Conservation (phyloP, 2,329 filamentous ascomycete genomes). For the Colletotrichum sp. region DNA sequence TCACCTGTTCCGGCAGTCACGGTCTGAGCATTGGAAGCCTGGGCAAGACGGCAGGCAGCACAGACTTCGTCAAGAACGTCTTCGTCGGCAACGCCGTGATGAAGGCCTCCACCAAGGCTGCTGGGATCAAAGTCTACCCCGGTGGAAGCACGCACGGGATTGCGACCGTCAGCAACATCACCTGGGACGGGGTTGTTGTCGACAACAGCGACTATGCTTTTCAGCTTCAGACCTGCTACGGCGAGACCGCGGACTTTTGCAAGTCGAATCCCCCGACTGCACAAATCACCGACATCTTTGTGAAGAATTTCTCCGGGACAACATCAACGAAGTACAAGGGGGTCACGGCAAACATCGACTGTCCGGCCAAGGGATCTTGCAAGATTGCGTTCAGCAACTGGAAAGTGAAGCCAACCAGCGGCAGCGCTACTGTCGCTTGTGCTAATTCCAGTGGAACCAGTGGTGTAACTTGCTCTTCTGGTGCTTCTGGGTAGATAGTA, state of each 20-base stretch:
- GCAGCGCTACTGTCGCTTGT: background rate
- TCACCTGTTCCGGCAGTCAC: conserved; percentile 50
- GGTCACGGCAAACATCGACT: conserved; percentile 40
- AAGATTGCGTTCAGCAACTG: conserved; percentile 36
- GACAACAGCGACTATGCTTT: conserved; percentile 45
- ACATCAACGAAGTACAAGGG: conserved; percentile 40
- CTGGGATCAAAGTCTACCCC: conserved; percentile 50
- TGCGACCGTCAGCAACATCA: conserved; percentile 45
- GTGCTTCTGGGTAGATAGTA: background rate
- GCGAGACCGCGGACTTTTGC: conserved; percentile 39
- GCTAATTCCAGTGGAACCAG: background rate
- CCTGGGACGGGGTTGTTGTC: conserved; percentile 38
- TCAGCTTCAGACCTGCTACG: conserved; percentile 51
- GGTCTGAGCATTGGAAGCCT: conserved; percentile 52
- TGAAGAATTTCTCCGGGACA: conserved; percentile 41
- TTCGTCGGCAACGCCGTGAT: conserved; percentile 44
- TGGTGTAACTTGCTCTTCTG: background rate
- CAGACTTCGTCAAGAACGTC: conserved; percentile 46
- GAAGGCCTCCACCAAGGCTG: conserved; percentile 47
- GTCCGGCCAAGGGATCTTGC: conserved; percentile 40
- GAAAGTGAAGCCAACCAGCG: conserved; percentile 28
- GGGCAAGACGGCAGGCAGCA: conserved; percentile 33
- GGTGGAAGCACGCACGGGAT: conserved; percentile 38
- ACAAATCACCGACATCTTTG: conserved; percentile 35
- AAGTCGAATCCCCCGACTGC: conserved; percentile 35